Evolutionary conservation across 2,329 filamentous ascomycete species (phyloP), one percentile per base, ranked within the genome.

Genomic region (Xylaria sp.): DNA sequence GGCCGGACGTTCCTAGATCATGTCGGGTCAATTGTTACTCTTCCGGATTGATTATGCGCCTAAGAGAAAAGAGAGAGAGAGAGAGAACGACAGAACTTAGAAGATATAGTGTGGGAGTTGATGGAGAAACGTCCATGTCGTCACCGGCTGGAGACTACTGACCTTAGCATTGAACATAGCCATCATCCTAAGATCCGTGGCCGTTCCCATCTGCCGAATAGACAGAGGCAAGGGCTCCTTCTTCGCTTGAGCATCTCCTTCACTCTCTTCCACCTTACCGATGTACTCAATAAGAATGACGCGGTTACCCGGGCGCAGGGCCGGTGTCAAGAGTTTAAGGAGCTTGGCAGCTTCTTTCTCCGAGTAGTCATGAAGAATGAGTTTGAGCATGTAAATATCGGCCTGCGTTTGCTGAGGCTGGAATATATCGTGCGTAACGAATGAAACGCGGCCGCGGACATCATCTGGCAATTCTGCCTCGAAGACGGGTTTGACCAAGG

Each of bases 281-380:
- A 79, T 75, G 57, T 76, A 76, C 58, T 80, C 78, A 54, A 77
- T 73, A 28, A 79, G 63, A 14, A 80, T 64, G 2, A 80, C 71
- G 21, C 71, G 72, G 11, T 78, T 74, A 40, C 84, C 78, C 1
- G 80, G 74, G 63, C 80, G 77, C 64, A 85, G 66, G 31, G 78
- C 76, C 1, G 82, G 79, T 0, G 79, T 69, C 28, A 84, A 71
- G 0, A 74, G 76, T 42, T 74, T 76, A 42, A 80, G 72, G 51
- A 84, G 82, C 57, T 72, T 69, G 21, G 75, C 61, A 4, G 73
- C 73, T 51, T 82, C 76, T 23, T 75, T 73, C 57, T 85, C 82
- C 0, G 82, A 78, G 82, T 82, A 85, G 74, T 86, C 83, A 70
- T 87, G 84, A 15, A 87, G 75, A 58, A 86, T 83, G 61, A 80